Base-by-base conservation (phyloP, 768 basidiomycete genomes). In the Mycena alexandri region DNA sequence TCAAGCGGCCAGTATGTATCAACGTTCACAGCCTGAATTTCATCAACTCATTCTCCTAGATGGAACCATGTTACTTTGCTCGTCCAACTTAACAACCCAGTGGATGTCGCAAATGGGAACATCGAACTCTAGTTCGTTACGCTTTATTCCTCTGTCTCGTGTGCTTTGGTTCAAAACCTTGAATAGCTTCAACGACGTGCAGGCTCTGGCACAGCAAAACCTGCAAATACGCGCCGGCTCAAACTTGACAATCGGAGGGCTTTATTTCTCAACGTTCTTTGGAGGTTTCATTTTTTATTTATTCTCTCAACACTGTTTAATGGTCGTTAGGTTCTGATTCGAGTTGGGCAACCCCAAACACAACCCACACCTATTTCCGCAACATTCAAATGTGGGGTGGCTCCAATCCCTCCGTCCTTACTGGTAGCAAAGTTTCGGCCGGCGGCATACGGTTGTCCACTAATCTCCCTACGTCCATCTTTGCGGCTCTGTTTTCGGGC, bases 181-280 rank as follows among this genome's bases (percentile, higher is more conserved):
- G 42, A 51, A 21, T 65, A 92, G 90, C 75, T 90, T 89, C 80
- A 93, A 95, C 73, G 89, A 91, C 72, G 81, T 87, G 3, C 83
- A 84, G 51, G 92, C 85, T 4, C 75, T 93, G 16, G 79, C 85
- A 48, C 88, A 92, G 74, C 75, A 82, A 29, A 83, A 88, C 70
- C 80, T 95, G 22, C 88, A 90, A 72, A 84, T 93, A 63, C 89
- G 94, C 25, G 83, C 83, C 24, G 82, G 78, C 34, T 76, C 84
- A 22, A 77, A 78, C 25, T 79, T 95, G 25, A 75, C 79, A 11
- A 84, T 87, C 11, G 89, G 89, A 38, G 93, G 94, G 10, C 77
- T 95, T 53, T 94, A 87, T 79, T 92, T 95, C 78, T 94, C 93
- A 38, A 93, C 92, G 22, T 94, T 95, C 81, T 95, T 94, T 74